These are phyloP conservation scores for Penicillium sclerotiorum DNA, from an alignment of 2,329 filamentous ascomycete genomes.

Conservation along the genomic window DNA sequence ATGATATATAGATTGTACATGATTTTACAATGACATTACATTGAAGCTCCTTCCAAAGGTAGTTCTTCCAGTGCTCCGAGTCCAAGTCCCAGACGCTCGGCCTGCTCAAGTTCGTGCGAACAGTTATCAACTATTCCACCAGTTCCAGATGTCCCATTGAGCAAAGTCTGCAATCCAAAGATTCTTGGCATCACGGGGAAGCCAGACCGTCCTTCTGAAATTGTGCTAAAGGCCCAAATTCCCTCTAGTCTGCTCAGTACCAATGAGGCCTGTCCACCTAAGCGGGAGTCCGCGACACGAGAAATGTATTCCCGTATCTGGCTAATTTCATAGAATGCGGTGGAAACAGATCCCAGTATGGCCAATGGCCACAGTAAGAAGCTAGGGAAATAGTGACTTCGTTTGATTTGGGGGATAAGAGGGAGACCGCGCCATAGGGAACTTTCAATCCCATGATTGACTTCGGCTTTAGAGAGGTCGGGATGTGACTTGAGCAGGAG, in stretches of 20 bases:
- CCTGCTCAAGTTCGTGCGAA: too few species aligned
- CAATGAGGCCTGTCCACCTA: slow-evolving; percentile 10
- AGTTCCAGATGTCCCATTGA: too few species aligned
- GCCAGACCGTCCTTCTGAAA: too few species aligned
- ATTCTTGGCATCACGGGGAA: not conserved
- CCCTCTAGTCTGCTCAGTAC: slow-evolving; percentile 1
- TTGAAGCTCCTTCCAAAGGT: too few species aligned
- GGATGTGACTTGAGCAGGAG: slow-evolving; percentile 11
- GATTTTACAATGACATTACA: too few species aligned
- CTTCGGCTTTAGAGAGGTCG: not conserved
- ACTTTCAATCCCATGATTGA: not conserved
- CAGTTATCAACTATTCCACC: too few species aligned
- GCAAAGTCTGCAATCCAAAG: not conserved
- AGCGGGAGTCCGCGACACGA: slow-evolving; percentile 38
- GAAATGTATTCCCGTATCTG: slow-evolving; percentile 35
- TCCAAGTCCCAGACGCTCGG: too few species aligned
- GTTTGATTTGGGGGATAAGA: not conserved
- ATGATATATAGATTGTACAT: too few species aligned
- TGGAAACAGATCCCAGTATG: slow-evolving; percentile 5
- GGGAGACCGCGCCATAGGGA: not conserved
- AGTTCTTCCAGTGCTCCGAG: too few species aligned
- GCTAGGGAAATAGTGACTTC: slow-evolving; percentile 2
- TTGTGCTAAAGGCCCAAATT: not conserved
- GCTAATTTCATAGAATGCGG: not conserved
- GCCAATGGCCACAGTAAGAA: slow-evolving; percentile 14